phyloP scores from a whole-genome alignment of 805 yeast species.

The Blastobotrys terrestris region DNA sequence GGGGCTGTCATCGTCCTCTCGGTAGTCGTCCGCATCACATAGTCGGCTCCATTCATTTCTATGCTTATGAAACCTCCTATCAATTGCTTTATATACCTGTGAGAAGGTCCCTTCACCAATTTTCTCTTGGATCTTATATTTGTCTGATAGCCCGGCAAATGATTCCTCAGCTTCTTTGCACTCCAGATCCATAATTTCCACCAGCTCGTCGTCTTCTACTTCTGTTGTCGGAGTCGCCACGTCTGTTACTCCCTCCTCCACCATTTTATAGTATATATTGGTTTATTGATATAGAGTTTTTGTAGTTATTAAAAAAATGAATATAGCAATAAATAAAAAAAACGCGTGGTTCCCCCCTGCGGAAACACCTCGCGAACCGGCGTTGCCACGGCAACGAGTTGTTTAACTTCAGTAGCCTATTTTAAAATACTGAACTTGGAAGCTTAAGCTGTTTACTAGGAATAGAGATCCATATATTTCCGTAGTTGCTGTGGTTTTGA shows the following conservation, averaged over 20 bases:
- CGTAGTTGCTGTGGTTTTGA: too few species aligned
- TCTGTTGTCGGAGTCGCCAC: constrained; percentile 1
- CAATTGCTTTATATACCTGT: constrained; percentile 57
- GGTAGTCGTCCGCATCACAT: neutral
- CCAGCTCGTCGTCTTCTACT: neutral
- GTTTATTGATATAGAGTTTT: too few species aligned
- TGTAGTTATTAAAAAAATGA: too few species aligned
- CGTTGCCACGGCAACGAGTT: too few species aligned
- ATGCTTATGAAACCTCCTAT: constrained; percentile 34
- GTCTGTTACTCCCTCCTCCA: constrained; percentile 2
- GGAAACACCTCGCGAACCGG: too few species aligned
- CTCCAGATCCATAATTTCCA: constrained; percentile 6
- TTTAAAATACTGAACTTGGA: too few species aligned
- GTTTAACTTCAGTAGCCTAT: too few species aligned
- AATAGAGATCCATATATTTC: too few species aligned
- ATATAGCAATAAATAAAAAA: too few species aligned
- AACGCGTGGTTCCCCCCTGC: too few species aligned
- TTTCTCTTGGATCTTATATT: constrained; percentile 48
- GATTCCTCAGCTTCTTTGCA: constrained; percentile 26
- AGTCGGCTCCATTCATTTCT: constrained; percentile 13
- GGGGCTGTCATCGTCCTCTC: neutral
- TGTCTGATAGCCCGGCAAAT: constrained; percentile 46
- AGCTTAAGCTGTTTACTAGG: too few species aligned
- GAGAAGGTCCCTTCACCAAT: constrained; percentile 66
- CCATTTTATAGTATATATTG: too few species aligned